Conservation (phyloP, 306 rosid genomes). For the Cucurbita moschata region DNA sequence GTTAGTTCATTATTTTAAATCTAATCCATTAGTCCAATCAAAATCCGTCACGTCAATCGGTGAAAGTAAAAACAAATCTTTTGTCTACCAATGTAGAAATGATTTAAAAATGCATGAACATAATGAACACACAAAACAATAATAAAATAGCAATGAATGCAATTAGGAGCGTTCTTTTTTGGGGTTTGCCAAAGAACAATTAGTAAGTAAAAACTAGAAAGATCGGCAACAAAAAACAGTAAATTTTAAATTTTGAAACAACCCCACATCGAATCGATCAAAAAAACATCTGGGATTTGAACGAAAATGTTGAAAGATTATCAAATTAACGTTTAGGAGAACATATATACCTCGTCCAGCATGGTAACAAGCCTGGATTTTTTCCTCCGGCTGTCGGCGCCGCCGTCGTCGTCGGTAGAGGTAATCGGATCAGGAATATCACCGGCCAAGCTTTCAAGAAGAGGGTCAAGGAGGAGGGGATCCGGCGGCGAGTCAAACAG, state of each 20-base stretch:
- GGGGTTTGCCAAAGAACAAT: neutral
- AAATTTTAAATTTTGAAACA: neutral
- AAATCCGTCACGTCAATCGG: slow-evolving; percentile 1
- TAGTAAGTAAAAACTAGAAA: neutral
- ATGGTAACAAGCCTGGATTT: slow-evolving; percentile 47
- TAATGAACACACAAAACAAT: neutral
- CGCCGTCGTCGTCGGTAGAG: slow-evolving; percentile 11
- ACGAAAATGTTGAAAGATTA: neutral
- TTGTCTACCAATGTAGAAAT: neutral
- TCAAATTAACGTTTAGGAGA: neutral
- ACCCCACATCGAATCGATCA: neutral
- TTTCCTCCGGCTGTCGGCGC: slow-evolving; percentile 23
- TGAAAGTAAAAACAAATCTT: neutral
- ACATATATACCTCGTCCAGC: slow-evolving; percentile 57
- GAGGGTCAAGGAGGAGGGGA: slow-evolving; percentile 32
- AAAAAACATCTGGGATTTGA: neutral
- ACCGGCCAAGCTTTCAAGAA: neutral
- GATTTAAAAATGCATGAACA: neutral
- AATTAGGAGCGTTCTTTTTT: neutral
- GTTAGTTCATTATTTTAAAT: neutral
- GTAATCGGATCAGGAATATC: neutral
- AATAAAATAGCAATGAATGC: neutral
- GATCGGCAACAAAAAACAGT: neutral
- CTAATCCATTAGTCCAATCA: neutral
- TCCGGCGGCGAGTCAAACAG: slow-evolving; percentile 28